phyloP scores from a whole-genome alignment of 176 grass and related monocot species.

The Oryza glaberrima region DNA sequence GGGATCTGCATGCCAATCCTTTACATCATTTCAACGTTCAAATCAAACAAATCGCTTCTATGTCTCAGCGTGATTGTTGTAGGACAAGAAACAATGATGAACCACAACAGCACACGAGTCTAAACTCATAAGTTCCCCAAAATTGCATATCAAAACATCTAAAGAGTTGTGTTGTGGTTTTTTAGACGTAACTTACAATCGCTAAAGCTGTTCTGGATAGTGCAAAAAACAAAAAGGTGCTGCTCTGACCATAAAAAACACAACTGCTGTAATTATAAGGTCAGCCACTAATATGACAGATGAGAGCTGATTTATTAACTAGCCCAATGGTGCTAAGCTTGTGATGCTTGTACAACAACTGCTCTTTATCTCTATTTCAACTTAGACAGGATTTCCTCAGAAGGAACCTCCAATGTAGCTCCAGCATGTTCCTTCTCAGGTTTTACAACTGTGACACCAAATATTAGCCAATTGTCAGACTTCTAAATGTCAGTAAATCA shows the following conservation, averaged over 20 bases:
- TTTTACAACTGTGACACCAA: constrained; percentile 73
- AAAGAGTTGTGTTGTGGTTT: background rate
- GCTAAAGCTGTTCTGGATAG: background rate
- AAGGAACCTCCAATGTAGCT: constrained; percentile 78
- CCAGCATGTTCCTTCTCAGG: constrained; percentile 78
- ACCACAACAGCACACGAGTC: background rate
- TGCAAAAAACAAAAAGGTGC: background rate
- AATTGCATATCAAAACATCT: background rate
- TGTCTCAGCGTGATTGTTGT: background rate
- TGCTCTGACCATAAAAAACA: background rate
- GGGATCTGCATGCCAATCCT: background rate
- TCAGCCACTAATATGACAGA: background rate
- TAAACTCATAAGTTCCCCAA: background rate
- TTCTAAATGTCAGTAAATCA: constrained; percentile 24
- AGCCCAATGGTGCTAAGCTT: constrained; percentile 16
- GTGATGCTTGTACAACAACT: constrained; percentile 1
- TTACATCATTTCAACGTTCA: constrained; percentile 26
- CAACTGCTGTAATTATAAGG: constrained; percentile 27
- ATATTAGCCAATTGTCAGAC: background rate
- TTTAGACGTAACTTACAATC: background rate
- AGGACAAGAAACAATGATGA: background rate
- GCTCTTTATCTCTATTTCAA: constrained; percentile 42
- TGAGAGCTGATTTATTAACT: constrained; percentile 36
- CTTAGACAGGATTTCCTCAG: constrained; percentile 64
- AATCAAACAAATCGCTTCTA: background rate